Conservation (phyloP, 441 rosid species). For the Raphanus hybrid region DNA sequence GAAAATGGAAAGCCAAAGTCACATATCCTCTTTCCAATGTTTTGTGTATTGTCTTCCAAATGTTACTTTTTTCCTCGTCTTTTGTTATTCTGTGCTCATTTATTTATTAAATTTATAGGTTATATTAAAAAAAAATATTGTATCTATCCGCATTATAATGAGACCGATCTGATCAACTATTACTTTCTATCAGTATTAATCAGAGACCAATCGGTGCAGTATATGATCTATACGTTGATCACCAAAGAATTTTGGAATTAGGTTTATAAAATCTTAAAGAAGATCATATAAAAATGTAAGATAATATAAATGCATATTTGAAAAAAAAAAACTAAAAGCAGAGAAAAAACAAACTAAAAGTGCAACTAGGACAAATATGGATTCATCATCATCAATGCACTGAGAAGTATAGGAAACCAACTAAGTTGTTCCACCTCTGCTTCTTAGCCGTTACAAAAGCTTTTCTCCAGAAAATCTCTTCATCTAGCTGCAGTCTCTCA, state of each 20-base stretch:
- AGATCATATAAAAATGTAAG: not conserved
- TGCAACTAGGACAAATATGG: slow-evolving; percentile 22
- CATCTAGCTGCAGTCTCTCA: slow-evolving; percentile 12
- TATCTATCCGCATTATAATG: not conserved
- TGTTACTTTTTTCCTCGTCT: not conserved
- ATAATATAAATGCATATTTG: not conserved
- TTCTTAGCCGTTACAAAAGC: slow-evolving; percentile 32
- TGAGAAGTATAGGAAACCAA: slow-evolving; percentile 20
- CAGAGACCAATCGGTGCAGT: not conserved
- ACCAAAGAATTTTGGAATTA: not conserved
- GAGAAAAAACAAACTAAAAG: not conserved
- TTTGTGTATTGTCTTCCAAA: not conserved
- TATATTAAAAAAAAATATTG: too few species aligned
- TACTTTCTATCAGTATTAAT: not conserved
- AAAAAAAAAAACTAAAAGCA: not conserved
- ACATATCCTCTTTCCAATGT: not conserved
- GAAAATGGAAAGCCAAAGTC: slow-evolving; percentile 28
- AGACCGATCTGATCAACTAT: not conserved
- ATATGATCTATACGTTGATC: not conserved
- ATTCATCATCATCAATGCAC: slow-evolving; percentile 36
- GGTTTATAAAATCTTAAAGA: not conserved
- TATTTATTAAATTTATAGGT: not conserved
- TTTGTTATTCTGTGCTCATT: not conserved
- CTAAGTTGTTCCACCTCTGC: slow-evolving; percentile 14
- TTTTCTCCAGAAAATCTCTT: not conserved